A percentile compares a stretch with the other conserved stretches of the same genome.
phyloP scores from a whole-genome alignment of 129 eudicot genomes.

The Cynara cardunculus region DNA sequence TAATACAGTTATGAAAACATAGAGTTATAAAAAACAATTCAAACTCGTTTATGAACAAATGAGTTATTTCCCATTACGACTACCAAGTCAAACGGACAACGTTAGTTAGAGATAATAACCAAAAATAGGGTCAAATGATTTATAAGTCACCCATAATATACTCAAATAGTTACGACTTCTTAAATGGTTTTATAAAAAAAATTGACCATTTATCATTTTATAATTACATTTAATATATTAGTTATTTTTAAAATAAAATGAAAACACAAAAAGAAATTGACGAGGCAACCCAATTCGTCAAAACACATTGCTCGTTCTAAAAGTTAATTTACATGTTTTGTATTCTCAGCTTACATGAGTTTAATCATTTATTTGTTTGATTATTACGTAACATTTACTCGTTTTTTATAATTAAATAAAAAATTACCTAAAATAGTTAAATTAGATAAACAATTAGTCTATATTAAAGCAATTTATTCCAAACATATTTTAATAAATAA shows the following conservation, averaged over 20 bases:
- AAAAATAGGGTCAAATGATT: too few relatives aligned
- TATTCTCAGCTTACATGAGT: background rate
- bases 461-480: background rate
- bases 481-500: background rate
- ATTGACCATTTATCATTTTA: background rate
- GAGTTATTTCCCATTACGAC: background rate
- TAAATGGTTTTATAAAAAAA: too few relatives aligned
- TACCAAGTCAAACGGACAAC: background rate
- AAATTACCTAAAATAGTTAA: background rate
- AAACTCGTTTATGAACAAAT: background rate
- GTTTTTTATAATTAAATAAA: background rate
- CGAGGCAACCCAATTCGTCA: background rate
- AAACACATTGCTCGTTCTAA: background rate
- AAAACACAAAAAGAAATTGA: too few relatives aligned
- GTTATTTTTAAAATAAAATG: too few relatives aligned
- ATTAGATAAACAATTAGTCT: background rate
- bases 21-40: background rate
- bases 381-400: too few relatives aligned
- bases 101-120: too few relatives aligned
- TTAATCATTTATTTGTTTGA: too few relatives aligned
- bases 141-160: background rate
- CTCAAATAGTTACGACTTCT: background rate
- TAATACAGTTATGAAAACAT: background rate
- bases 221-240: too few relatives aligned
- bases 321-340: background rate